Evolutionary conservation across 2,329 filamentous ascomycete genomes (phyloP), one percentile per base, ranked within the genome.

Genomic region (Emydomyces testavorans): DNA sequence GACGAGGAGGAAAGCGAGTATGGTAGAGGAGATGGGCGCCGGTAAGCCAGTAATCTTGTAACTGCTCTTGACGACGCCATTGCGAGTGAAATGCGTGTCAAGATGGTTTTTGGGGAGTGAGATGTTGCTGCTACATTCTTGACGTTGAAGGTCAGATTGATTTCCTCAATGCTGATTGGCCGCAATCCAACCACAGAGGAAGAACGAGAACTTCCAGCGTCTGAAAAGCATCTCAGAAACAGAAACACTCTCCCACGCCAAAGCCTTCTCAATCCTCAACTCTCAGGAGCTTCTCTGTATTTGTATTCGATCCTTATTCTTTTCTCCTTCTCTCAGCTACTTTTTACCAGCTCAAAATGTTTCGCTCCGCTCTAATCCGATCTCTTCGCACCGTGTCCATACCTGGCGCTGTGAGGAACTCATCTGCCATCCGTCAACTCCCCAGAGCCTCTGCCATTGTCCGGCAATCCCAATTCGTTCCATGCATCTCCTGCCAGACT

Each of bases 301-400:
- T 8, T 11, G 2, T 4, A 6, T 24, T 13, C 7, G 8, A 44
- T 35, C 8, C 20, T 16, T 11, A 21, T 20, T 24, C 11, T 18
- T 43, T 23, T 11, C 24, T 11, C 10, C 10, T 15, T 16, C 15
- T 37, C 38, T 40, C 28, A 18, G 11, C n/a, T 36, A 11, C 36
- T 15, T 16, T 21, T 47, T 13, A 26, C 36, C 37, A n/a, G 24
- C 60, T n/a, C 72, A 80, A 62, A 56, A 96, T 96, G 90, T 88
- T 95, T 77, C 85, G 90, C 73, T 80, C 85, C 69, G 82, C 85
- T 65, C 71, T 92, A 68, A 75, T 90, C 73, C 84, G 84, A 71
- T 83, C 85, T 63, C 79, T 83, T 67, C 75, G 79, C 64, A 69
- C 65, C 59, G 70, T 71, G 54, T 70, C 71, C 56, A 63, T 65